These are phyloP conservation scores for Wallacemonas sp. DNA, from an alignment of 208 protist species.

Conservation along the genomic window DNA sequence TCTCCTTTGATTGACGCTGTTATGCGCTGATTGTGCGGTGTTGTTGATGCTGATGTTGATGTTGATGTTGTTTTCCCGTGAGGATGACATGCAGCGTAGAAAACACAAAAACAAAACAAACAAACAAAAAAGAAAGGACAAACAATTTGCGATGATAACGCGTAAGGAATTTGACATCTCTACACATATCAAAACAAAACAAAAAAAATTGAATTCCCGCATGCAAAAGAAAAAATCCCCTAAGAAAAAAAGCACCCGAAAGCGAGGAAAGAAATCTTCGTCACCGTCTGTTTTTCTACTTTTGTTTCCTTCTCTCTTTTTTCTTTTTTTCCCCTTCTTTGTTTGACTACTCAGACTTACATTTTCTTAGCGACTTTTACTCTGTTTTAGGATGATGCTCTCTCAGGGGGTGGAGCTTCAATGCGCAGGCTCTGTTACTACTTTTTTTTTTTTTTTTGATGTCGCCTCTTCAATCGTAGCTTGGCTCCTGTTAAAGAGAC, in stretches of 20 bases:
- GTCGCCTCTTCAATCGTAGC: not conserved
- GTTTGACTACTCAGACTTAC: conserved; percentile 13
- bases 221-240: not conserved
- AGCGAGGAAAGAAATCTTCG: no score
- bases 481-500: not conserved
- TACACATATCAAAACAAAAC: conserved; percentile 4
- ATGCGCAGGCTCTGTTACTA: conserved; percentile 6
- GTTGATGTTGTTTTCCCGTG: no score
- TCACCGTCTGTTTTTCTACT: not conserved
- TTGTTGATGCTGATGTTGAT: no score
- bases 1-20: not conserved
- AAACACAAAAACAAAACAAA: conserved; percentile 9
- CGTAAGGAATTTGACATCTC: no score
- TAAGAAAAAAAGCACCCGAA: not conserved
- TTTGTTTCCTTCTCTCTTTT: conserved; percentile 16
- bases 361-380: conserved; percentile 5
- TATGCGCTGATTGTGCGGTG: no score
- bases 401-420: not conserved
- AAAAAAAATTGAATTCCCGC: conserved; percentile 3
- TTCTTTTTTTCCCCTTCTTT: conserved; percentile 24
- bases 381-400: conserved; percentile 14
- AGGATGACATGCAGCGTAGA: no score
- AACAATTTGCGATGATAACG: not conserved
- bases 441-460: not conserved
- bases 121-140: conserved; percentile 17